Base-by-base conservation (phyloP, 352 stramenopile genomes). In the Pythium brassicae region DNA sequence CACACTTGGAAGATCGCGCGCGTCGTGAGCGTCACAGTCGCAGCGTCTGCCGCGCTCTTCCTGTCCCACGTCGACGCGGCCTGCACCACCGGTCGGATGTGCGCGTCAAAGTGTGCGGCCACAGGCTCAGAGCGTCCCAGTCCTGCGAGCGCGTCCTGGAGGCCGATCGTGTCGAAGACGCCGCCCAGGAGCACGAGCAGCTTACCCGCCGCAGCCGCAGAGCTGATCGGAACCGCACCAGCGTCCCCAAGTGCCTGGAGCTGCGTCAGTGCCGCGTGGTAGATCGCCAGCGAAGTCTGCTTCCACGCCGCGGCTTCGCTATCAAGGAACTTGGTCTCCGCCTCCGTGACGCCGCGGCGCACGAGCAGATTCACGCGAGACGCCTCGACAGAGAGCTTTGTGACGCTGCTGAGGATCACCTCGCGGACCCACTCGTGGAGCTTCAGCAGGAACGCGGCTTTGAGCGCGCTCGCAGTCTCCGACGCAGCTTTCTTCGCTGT, bases 121-220 rank as follows among this genome's bases (percentile, higher is more conserved):
- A 61, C 48, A 11, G 55, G 56, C 26, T 67, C 58, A 37, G 7
- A 22, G n/a, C 20, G 34, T 17, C 22, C 14, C 10, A 17, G n/a
- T 46, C 20, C 20, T 10, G 25, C 43, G 19, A 73, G 39, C 17
- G 57, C 34, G 9, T 29, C 50, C 40, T 66, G 43, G n/a, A 78
- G 55, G 1, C 73, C 59, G 39, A 82, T 52, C 9, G 54, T 49
- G 22, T 72, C 63, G 26, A 69, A 85, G 17, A 89, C 55, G 9
- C 68, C 67, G 54, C 78, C 63, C 57, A 83, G 74, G 20, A 70
- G 63, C 49, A 71, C 70, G 17, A 87, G 50, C 17, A 84, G 65
- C 3, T 65, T 55, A 10, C 43, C 37, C 50, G 73, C 55, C 8
- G 61, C 72, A 26, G 29, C 17, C 8, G 20, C 57, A 23, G 39